These are phyloP conservation scores for Begonia loranthoides DNA, from an alignment of 306 rosid genomes.

Conservation along the genomic window DNA sequence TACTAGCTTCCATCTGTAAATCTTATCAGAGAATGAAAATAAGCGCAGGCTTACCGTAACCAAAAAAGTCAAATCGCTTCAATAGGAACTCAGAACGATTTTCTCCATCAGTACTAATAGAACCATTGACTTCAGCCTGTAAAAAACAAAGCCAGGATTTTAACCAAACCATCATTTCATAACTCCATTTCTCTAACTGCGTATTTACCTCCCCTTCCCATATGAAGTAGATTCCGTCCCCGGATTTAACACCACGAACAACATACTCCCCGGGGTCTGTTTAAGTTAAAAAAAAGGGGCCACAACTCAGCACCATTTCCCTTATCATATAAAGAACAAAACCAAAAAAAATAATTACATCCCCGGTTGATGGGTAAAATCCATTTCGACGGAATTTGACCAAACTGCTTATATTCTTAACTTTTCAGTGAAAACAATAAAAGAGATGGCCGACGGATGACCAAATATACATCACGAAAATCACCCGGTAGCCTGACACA, in stretches of 20 bases:
- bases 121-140: slow-evolving; percentile 70
- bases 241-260: slow-evolving; percentile 70
- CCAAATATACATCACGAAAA: no score
- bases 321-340: neutral
- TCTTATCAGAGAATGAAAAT: neutral
- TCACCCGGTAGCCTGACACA: no score
- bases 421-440: no score
- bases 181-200: neutral
- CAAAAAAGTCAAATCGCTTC: slow-evolving; percentile 73
- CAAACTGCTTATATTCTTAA: no score
- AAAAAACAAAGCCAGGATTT: slow-evolving; percentile 11
- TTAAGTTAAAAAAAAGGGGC: slow-evolving; percentile 5
- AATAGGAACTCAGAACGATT: slow-evolving; percentile 57
- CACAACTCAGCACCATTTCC: neutral
- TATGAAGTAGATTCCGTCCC: slow-evolving; percentile 73
- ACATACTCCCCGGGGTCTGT: slow-evolving; percentile 52
- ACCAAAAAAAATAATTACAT: no score
- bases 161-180: neutral
- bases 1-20: no score
- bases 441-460: no score
- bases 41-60: slow-evolving; percentile 39
- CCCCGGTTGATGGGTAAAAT: no score
- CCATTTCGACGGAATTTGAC: no score
- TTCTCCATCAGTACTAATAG: slow-evolving; percentile 36
- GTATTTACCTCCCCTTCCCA: slow-evolving; percentile 85